Evolutionary conservation across 2,329 filamentous ascomycete genomes (phyloP).

Genomic region (Fusarium multiceps): DNA sequence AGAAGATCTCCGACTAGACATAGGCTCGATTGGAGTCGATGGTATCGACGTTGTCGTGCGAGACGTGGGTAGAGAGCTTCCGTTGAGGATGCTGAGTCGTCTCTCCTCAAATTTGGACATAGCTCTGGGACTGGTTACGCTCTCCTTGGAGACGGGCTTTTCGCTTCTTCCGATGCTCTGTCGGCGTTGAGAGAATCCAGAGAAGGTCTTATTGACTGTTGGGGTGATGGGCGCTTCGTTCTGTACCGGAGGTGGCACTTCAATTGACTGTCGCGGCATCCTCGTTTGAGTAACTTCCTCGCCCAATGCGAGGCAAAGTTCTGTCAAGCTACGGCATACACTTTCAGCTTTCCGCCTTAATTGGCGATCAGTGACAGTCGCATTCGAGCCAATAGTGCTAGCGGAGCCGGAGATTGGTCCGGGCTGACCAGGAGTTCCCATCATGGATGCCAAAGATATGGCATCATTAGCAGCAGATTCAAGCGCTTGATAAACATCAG

Average conservation of each 20-base stretch:
- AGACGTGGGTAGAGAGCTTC: slow-evolving; percentile 59
- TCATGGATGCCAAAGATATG: slow-evolving; percentile 79
- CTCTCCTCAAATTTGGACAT: slow-evolving; percentile 66
- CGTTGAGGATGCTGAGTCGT: slow-evolving; percentile 59
- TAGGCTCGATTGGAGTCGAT: slow-evolving; percentile 54
- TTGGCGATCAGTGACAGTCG: slow-evolving; percentile 79
- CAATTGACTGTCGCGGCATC: slow-evolving; percentile 37
- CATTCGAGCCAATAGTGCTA: slow-evolving; percentile 67
- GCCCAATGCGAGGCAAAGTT: slow-evolving; percentile 86
- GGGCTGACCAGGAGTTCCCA: slow-evolving; percentile 76
- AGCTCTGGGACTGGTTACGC: slow-evolving; percentile 58
- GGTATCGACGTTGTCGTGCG: slow-evolving; percentile 55
- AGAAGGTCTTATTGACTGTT: slow-evolving; percentile 57
- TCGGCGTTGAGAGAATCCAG: slow-evolving; percentile 54
- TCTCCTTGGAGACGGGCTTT: slow-evolving; percentile 51
- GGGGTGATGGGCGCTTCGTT: slow-evolving; percentile 55
- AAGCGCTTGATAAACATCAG: slow-evolving; percentile 80
- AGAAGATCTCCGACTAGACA: slow-evolving; percentile 61
- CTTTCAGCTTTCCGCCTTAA: slow-evolving; percentile 90
- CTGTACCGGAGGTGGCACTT: slow-evolving; percentile 26
- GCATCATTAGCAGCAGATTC: slow-evolving; percentile 87
- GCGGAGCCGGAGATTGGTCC: slow-evolving; percentile 75
- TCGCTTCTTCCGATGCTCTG: slow-evolving; percentile 56
- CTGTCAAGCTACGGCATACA: slow-evolving; percentile 91
- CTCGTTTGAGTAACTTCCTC: slow-evolving; percentile 63